These are phyloP conservation scores for Acanthamoeba sp. DNA, from an alignment of 208 protist species.

Conservation along the genomic window DNA sequence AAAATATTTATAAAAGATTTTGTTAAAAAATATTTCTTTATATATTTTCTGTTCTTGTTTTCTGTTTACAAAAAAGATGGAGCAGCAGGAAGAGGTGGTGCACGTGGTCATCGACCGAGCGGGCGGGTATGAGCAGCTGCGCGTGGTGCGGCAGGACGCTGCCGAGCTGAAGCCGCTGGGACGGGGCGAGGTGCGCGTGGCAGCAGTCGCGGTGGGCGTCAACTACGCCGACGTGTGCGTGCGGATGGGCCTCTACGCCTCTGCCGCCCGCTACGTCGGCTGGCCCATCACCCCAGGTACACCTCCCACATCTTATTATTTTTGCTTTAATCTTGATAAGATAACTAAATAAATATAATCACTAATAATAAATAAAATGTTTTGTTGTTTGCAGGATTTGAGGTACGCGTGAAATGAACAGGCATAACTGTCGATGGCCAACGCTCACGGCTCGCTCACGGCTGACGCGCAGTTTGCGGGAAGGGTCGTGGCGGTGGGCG, in stretches of 20 bases:
- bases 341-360: neutral
- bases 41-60: too few species aligned
- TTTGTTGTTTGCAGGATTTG: neutral
- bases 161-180: neutral
- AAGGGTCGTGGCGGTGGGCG: neutral
- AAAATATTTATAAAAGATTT: too few species aligned
- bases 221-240: constrained; percentile 63
- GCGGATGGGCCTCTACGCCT: constrained; percentile 59
- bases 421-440: neutral
- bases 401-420: neutral
- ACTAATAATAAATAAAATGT: neutral
- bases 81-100: neutral
- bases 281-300: constrained; percentile 35
- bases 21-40: too few species aligned
- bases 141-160: neutral
- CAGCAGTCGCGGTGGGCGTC: neutral
- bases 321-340: neutral
- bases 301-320: neutral
- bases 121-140: constrained; percentile 48
- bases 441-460: neutral
- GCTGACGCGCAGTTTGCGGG: neutral
- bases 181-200: neutral
- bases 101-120: constrained; percentile 14
- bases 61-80: neutral
- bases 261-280: neutral